phyloP scores from a whole-genome alignment of 306 rosid genomes.

The Glycyrrhiza uralensis region DNA sequence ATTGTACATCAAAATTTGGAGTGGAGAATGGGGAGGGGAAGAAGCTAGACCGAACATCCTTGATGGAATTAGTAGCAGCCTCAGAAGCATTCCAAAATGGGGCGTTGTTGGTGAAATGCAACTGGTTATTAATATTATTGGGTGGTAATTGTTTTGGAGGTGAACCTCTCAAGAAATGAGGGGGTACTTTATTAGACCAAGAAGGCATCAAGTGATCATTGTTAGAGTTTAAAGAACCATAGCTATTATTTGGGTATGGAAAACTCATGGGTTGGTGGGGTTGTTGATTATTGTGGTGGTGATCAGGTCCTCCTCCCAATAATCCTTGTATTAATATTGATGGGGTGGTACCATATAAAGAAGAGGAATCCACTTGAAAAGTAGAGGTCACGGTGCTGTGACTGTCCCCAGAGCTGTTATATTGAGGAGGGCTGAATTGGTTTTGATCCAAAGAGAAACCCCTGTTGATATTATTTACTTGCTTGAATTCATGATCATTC shows the following conservation, averaged over 20 bases:
- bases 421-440: conserved; percentile 76
- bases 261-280: conserved; percentile 39
- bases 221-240: conserved; percentile 49
- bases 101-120: conserved; percentile 80
- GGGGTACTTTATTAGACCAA: conserved; percentile 62
- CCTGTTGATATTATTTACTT: conserved; percentile 47
- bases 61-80: conserved; percentile 40
- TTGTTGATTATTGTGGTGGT: conserved; percentile 20
- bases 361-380: conserved; percentile 52
- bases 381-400: too few relatives aligned
- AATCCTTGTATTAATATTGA: conserved; percentile 78
- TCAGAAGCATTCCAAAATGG: conserved; percentile 91
- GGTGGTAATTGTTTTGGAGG: conserved; percentile 62
- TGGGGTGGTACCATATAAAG: conserved; percentile 52
- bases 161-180: conserved; percentile 71
- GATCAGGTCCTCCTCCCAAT: conserved; percentile 42
- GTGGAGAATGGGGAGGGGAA: conserved; percentile 59
- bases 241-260: conserved; percentile 42
- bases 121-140: conserved; percentile 50
- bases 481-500: conserved; percentile 43
- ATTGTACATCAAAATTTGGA: conserved; percentile 48
- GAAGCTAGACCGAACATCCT: conserved; percentile 57
- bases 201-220: conserved; percentile 48
- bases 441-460: conserved; percentile 70
- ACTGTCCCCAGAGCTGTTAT: conserved; percentile 71